Base-by-base conservation (phyloP, 352 stramenopile genomes). In the Globisporangium ultimum region DNA sequence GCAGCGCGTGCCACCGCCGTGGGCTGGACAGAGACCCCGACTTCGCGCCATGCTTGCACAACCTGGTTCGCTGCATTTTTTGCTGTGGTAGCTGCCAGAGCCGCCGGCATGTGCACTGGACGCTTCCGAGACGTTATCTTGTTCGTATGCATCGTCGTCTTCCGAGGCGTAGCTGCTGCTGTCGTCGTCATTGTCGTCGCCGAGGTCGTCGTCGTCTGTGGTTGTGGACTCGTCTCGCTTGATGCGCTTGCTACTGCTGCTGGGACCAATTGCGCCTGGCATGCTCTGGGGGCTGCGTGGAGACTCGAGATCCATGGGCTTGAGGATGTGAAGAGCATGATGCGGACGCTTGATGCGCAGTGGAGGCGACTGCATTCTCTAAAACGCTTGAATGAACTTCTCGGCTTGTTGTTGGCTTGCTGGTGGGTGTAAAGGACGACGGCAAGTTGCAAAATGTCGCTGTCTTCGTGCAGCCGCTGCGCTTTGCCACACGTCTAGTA, bases 1-100 rank as follows among this genome's bases (percentile, higher is more conserved):
- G 55, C 85, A 94, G 20, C 76, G 82, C 32, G 74, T 89, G 55
- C 77, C 79, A 43, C 78, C 76, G 17, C 78, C 78, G 52, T 91
- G 82, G 0, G 67, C 42, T 21, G 78, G 76, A 58, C 80, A 91
- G 10, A 83, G 61, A 0, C 80, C 81, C 17, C 80, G 82, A 66
- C 75, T 86, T 6, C 78, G 78, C 78, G 51, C 55, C 50, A 43
- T 80, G 76, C 1, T 65, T 53, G 48, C 80, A 91, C 15, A 36
- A 36, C 55, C 64, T 6, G 43, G 40, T 13, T 70, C 64, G 10
- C 32, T 47, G 55, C 55, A 80, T 21, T 64, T 74, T 55, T 71
- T 52, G 50, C 43, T 41, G 8, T 57, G 40, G 20, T 63, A 22
- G 18, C 57, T 24, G 14, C 24, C 24, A 28, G 24, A 28, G 24